Evolutionary conservation across 192 early-diverging fungal genomes (phyloP), one percentile per base, ranked within the genome.

Genomic region (Diversispora epigaea): DNA sequence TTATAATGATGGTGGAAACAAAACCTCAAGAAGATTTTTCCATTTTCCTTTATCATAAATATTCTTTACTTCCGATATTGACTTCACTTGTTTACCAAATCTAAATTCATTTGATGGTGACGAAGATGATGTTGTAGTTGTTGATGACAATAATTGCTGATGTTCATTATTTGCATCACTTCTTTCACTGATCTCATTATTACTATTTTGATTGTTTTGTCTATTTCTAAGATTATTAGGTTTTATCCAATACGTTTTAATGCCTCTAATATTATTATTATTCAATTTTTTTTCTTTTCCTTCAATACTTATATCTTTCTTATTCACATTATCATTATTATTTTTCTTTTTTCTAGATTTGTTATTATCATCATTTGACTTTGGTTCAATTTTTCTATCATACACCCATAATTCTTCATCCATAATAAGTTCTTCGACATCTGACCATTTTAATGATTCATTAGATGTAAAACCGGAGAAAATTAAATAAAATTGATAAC

Each of bases 371-470:
- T 56, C 47, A 25, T 70, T 41, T 2, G 40, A 71, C 47, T 54
- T 17, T 46, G 19, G 39, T 21, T 64, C 39, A 43, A 11, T 41
- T 32, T 7, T 45, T 25, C 32, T 69, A n/a, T 69, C 68, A 40
- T 32, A 54, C 15, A 69, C 45, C 47, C 50, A 78, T 10, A 87
- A 63, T 21, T 85, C 84, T 0, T 83, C 81, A 21, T 74, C 71
- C 55, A 83, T 71, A 11, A 85, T 79, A 44, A 79, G 77, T 73
- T 87, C 86, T n/a, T 85, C 81, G 22, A 87, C 60, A 15, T 80
- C 74, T 54, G 85, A 84, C 86, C 86, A 85, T 76, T 87, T 87
- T 71, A 85, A 85, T 6, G 84, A 77, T 49, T 87, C 86, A 56
- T 87, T 87, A 2, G 86, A 81, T 14, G 86, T 87, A 21, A 84